phyloP scores from a whole-genome alignment of 768 basidiomycete genomes.

The Lactarius akahatsu region DNA sequence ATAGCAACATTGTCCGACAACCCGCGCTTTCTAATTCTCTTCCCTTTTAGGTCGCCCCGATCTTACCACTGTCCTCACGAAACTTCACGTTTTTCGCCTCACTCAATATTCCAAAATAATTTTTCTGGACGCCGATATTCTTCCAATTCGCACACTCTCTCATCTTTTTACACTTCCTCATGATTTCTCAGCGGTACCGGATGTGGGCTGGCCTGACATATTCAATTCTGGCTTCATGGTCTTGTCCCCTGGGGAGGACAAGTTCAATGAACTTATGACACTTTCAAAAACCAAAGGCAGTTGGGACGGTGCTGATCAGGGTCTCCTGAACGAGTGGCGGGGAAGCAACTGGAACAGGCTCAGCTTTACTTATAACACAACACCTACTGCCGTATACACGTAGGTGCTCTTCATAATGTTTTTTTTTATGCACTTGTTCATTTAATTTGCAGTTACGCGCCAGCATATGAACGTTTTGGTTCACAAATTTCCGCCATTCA shows the following conservation, averaged over 20 bases:
- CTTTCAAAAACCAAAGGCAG: constrained; percentile 78
- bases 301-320: constrained; percentile 99
- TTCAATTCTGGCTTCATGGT: constrained; percentile 98
- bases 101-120: constrained; percentile 82
- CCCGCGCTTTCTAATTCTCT: neutral
- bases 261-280: constrained; percentile 71
- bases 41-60: constrained; percentile 79
- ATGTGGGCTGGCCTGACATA: constrained; percentile 99
- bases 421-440: constrained; percentile 3
- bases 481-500: constrained; percentile 84
- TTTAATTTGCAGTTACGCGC: constrained; percentile 70
- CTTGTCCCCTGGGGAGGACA: constrained; percentile 73
- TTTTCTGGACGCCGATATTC: constrained; percentile 90
- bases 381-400: constrained; percentile 96
- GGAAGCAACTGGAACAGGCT: constrained; percentile 86
- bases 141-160: constrained; percentile 83
- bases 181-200: constrained; percentile 91
- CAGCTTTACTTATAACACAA: constrained; percentile 97
- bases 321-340: constrained; percentile 94
- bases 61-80: constrained; percentile 90
- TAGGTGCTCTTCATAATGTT: constrained; percentile 39
- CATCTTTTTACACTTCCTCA: constrained; percentile 85
- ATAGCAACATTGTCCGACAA: constrained; percentile 1
- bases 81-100: constrained; percentile 93
- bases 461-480: constrained; percentile 93